Percentiles rank a stretch among this genome's conserved stretches.
These are phyloP conservation scores for Fusarium fracticaudum DNA, from an alignment of 2,329 filamentous ascomycete species.

Conservation along the genomic window DNA sequence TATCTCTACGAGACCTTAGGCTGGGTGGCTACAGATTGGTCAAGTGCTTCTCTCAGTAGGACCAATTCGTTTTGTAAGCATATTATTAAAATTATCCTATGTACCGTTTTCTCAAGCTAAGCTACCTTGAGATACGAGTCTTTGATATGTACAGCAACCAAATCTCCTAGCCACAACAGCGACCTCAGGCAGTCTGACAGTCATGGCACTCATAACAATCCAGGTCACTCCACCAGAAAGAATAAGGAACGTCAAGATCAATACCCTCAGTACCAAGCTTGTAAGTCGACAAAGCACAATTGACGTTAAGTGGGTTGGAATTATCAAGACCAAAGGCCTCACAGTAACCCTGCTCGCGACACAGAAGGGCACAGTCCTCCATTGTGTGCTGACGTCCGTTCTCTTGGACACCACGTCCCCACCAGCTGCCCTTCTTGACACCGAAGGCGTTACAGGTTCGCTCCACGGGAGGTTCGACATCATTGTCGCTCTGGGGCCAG, in stretches of 20 bases:
- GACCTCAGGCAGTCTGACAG: not conserved
- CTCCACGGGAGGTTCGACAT: not conserved
- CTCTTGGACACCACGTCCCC: not conserved
- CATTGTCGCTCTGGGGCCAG: not conserved
- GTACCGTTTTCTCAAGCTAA: not conserved
- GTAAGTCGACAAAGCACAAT: conserved; percentile 3
- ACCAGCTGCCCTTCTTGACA: not conserved
- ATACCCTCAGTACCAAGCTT: conserved; percentile 13
- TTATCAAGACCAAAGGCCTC: conserved; percentile 3
- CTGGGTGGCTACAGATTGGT: not conserved
- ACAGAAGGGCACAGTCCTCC: conserved; percentile 9
- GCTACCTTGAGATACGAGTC: fast-evolving
- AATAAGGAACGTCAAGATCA: not conserved
- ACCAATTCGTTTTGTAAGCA: too few species aligned
- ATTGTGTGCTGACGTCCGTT: not conserved
- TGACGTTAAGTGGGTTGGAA: not conserved
- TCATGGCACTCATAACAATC: conserved; percentile 17
- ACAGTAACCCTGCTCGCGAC: not conserved
- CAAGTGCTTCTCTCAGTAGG: not conserved
- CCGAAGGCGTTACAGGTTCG: conserved; percentile 10
- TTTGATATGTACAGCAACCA: fast-evolving
- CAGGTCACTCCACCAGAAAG: conserved; percentile 7
- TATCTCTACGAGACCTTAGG: not conserved
- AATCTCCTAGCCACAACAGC: fast-evolving
- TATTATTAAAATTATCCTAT: too few species aligned